A percentile compares a stretch with the other conserved stretches of the same genome.
Evolutionary conservation across 371 early-diverging fungal genomes (phyloP).

Genomic region (Mortierella sp.): DNA sequence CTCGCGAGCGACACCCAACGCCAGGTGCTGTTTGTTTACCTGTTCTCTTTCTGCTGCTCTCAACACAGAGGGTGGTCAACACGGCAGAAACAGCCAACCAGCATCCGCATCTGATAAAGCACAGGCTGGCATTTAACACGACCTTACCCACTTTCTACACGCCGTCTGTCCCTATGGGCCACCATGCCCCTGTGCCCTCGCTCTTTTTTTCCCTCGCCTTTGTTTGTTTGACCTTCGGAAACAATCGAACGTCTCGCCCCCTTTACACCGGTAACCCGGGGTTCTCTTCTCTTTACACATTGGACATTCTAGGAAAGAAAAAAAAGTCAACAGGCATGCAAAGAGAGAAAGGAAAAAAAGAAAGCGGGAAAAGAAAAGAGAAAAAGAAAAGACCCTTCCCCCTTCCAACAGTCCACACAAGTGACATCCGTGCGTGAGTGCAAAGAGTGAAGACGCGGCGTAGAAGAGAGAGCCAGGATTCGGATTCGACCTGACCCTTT

Average conservation of each 20-base stretch:
- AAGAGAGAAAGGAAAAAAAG: neutral
- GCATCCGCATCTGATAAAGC: neutral
- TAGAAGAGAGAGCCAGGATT: neutral
- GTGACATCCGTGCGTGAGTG: neutral
- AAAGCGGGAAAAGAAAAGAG: no score
- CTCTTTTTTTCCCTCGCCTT: neutral
- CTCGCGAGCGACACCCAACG: no score
- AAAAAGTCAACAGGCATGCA: neutral
- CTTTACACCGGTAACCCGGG: no score
- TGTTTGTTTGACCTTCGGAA: neutral
- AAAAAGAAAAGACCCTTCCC: neutral
- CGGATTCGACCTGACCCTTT: slow-evolving; percentile 15
- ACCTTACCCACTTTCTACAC: neutral
- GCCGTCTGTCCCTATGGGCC: neutral
- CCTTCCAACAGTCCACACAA: neutral
- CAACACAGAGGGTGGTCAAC: neutral
- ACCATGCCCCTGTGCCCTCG: neutral
- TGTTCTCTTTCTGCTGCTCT: neutral
- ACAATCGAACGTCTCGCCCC: neutral
- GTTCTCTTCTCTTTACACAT: neutral
- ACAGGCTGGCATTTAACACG: neutral
- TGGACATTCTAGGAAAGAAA: neutral
- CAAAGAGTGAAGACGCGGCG: neutral
- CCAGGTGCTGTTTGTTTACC: neutral
- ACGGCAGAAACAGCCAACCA: neutral